Evolutionary conservation across 371 early-diverging fungal genomes (phyloP).

Genomic region (Mucor velutinosus): DNA sequence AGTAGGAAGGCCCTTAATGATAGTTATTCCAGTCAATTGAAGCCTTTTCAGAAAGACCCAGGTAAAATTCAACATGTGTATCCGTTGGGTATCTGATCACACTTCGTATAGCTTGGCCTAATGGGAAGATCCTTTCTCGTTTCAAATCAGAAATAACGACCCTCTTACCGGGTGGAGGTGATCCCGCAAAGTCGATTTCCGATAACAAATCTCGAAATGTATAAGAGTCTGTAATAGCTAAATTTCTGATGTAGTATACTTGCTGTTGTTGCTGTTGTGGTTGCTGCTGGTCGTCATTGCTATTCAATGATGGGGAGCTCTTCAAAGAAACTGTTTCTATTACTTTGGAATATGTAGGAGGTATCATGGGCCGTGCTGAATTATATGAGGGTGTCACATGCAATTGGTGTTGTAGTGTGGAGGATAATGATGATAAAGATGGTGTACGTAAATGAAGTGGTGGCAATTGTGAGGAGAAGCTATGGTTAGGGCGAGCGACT

Average conservation of each 20-base stretch:
- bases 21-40: constrained; percentile 48
- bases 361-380: constrained; percentile 1
- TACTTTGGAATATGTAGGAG: constrained; percentile 12
- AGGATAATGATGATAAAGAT: constrained; percentile 12
- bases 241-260: constrained; percentile 44
- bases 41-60: constrained; percentile 42
- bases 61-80: constrained; percentile 45
- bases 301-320: constrained; percentile 3
- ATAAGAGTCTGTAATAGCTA: constrained; percentile 52
- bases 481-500: constrained; percentile 6
- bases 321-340: constrained; percentile 52
- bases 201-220: constrained; percentile 50
- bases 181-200: constrained; percentile 45
- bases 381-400: constrained; percentile 13
- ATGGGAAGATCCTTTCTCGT: constrained; percentile 42
- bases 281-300: constrained; percentile 2
- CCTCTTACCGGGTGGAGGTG: constrained; percentile 50
- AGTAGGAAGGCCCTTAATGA: not conserved
- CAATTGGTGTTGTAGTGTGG: constrained; percentile 14
- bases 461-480: constrained; percentile 23
- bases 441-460: constrained; percentile 20
- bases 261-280: not conserved
- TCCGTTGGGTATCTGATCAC: constrained; percentile 36
- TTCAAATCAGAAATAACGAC: constrained; percentile 46
- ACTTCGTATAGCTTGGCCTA: constrained; percentile 48